These are phyloP conservation scores for Herpetomonas tarakana DNA, from an alignment of 208 protist genomes.

Conservation along the genomic window DNA sequence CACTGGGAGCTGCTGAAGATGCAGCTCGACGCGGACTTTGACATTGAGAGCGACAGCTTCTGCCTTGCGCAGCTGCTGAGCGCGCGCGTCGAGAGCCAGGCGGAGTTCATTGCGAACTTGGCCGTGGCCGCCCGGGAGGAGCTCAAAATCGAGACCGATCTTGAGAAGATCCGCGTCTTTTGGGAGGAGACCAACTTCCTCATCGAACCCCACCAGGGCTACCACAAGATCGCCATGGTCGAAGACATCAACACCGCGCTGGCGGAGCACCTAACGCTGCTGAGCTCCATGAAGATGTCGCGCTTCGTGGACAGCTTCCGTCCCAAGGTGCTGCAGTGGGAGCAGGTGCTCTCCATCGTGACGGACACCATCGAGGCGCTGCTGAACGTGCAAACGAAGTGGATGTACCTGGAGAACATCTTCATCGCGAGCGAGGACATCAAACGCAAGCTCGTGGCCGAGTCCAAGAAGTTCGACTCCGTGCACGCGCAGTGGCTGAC, in stretches of 20 bases:
- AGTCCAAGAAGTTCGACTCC: slow-evolving; percentile 94
- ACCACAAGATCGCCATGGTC: slow-evolving; percentile 89
- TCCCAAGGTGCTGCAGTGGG: slow-evolving; percentile 93
- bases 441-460: slow-evolving; percentile 95
- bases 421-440: slow-evolving; percentile 97
- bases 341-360: slow-evolving; percentile 93
- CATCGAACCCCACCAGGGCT: slow-evolving; percentile 87
- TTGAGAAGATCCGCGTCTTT: slow-evolving; percentile 88
- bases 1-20: slow-evolving; percentile 94
- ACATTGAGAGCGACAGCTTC: slow-evolving; percentile 91
- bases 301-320: slow-evolving; percentile 95
- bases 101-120: slow-evolving; percentile 93
- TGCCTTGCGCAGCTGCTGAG: slow-evolving; percentile 93
- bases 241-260: slow-evolving; percentile 94
- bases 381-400: slow-evolving; percentile 93
- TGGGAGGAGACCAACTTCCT: slow-evolving; percentile 90
- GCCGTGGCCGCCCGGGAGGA: slow-evolving; percentile 93
- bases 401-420: slow-evolving; percentile 98
- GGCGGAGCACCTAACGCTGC: slow-evolving; percentile 91
- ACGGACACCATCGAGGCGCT: slow-evolving; percentile 93
- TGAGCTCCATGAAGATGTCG: slow-evolving; percentile 96
- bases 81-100: slow-evolving; percentile 93
- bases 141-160: slow-evolving; percentile 92
- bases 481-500: slow-evolving; percentile 95
- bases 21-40: slow-evolving; percentile 90